Conservation (phyloP, 2,329 filamentous ascomycete species). For the Phialocephala sp. region DNA sequence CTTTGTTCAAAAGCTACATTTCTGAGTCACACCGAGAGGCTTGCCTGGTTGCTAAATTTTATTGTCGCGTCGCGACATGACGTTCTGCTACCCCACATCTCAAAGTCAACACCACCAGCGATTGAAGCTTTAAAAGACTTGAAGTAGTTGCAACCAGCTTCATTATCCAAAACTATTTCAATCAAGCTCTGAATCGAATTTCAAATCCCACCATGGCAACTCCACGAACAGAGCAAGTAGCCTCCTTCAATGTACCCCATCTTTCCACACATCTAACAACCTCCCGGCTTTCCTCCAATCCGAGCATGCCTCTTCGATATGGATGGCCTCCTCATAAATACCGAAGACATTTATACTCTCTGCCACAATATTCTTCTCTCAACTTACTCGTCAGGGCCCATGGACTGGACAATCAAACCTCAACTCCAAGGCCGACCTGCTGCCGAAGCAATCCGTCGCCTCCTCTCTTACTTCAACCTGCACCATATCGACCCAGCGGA, state of each 20-base stretch:
- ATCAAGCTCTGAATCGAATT: not conserved
- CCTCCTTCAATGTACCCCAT: not conserved
- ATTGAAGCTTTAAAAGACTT: not conserved
- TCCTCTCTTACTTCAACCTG: constrained; percentile 82
- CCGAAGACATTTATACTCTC: constrained; percentile 85
- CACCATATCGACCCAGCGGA: constrained; percentile 66
- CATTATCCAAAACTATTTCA: too few relatives aligned
- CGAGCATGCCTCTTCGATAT: constrained; percentile 97
- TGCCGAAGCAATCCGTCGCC: constrained; percentile 59
- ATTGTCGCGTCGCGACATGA: not conserved
- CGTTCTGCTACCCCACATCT: not conserved
- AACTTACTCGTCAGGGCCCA: constrained; percentile 70
- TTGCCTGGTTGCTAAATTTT: constrained; percentile 8
- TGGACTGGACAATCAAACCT: constrained; percentile 94
- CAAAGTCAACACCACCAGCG: constrained; percentile 1
- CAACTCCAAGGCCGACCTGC: constrained; percentile 59
- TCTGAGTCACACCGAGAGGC: constrained; percentile 24
- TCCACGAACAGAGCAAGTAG: constrained; percentile 31
- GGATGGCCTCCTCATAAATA: constrained; percentile 95
- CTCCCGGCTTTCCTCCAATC: constrained; percentile 72
- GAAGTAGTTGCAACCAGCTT: too few relatives aligned
- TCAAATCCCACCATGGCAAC: constrained; percentile 19
- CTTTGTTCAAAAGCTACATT: constrained; percentile 2
- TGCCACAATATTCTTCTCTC: constrained; percentile 83
- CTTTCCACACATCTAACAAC: constrained; percentile 12